Base-by-base conservation (phyloP, 2,329 filamentous ascomycete genomes). In the Fusarium pininemorale region DNA sequence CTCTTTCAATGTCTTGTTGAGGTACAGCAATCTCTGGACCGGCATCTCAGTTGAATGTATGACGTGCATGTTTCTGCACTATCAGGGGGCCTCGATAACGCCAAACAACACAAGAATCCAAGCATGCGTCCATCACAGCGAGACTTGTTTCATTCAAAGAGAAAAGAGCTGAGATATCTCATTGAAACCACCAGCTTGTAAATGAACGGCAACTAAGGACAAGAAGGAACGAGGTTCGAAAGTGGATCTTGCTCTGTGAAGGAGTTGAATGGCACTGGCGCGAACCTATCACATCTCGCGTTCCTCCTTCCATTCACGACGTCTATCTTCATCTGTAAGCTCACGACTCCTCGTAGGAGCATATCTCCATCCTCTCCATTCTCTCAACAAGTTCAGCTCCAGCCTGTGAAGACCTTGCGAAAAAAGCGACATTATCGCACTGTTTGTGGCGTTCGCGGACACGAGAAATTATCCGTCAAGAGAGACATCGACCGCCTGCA, bases 231-330 rank as follows among this genome's bases (percentile, higher is more conserved):
- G 44, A 70, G 20, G 57, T 59, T 51, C 26, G 45, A 53, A 35
- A 48, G 44, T 58, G 66, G 67, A 70, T 53, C 51, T 64, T 44
- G 15, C 51, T 51, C 32, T 22, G 28, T 20, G n/a, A 63, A 58
- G 32, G 22, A 42, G 44, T 39, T 60, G 38, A 26, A 66, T 48
- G 38, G 28, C 45, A 39, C 61, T 66, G 38, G 38, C 13, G 32
- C 47, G 13, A 56, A 32, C 71, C 62, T 64, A 61, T 74, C 50
- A 64, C 18, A 41, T 42, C 20, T 59, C 45, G 44, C 41, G 32
- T 68, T 53, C 37, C 50, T 39, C 35, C 44, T 61, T 44, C 45
- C 32, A 47, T 53, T 57, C 69, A 56, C 56, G 48, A 72, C 66
- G 32, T 60, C 57, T 50, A 55, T 37, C 55, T 59, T 30, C 51